A percentile compares a stretch with the other conserved stretches of the same genome.
Conservation (phyloP, 129 eudicot genomes). For the Solidago caesia region DNA sequence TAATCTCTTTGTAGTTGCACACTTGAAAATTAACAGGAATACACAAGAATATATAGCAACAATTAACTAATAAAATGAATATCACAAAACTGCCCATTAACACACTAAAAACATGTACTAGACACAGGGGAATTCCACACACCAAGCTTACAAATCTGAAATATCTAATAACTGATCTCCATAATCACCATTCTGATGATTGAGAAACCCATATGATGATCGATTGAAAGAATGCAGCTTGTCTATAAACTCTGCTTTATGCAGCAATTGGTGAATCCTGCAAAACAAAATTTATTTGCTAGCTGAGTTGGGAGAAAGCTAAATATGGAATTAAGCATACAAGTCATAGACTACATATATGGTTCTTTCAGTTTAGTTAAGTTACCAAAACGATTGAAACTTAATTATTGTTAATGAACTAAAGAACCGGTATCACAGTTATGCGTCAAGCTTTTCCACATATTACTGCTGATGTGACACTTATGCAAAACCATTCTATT, state of each 20-base stretch:
- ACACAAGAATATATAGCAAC: conserved; percentile 13
- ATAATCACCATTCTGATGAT: conserved; percentile 30
- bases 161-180: conserved; percentile 23
- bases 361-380: not conserved
- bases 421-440: too few relatives aligned
- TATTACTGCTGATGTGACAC: too few relatives aligned
- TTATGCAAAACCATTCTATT: too few relatives aligned
- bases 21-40: conserved; percentile 18
- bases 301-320: not conserved
- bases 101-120: conserved; percentile 30
- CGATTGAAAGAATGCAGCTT: conserved; percentile 18
- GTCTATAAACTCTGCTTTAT: conserved; percentile 30
- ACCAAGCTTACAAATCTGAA: conserved; percentile 29
- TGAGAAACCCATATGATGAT: not conserved
- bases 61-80: conserved; percentile 42
- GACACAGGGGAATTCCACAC: conserved; percentile 18
- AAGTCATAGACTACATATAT: not conserved
- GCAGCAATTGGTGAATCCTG: conserved; percentile 84
- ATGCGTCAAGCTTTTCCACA: too few relatives aligned
- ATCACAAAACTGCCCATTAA: conserved; percentile 31
- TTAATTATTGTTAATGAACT: not conserved
- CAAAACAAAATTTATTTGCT: conserved; percentile 19
- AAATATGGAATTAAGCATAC: not conserved
- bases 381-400: not conserved
- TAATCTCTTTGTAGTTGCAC: conserved; percentile 12